These are phyloP conservation scores for Podospora pseudocomata DNA, from an alignment of 495 filamentous ascomycete species.

Conservation along the genomic window DNA sequence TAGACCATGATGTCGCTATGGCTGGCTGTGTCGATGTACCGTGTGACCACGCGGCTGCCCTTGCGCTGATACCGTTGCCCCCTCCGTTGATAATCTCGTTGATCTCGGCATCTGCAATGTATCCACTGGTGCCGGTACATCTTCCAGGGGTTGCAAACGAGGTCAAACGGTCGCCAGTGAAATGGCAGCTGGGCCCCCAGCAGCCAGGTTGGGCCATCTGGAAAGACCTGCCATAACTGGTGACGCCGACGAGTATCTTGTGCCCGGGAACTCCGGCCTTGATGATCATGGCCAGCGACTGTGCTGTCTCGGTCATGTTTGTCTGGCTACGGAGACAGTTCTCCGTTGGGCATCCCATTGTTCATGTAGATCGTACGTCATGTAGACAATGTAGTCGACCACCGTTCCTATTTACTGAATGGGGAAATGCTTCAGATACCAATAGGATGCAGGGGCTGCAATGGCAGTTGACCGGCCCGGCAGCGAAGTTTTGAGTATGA, in stretches of 20 bases:
- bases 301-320: conserved; percentile 43
- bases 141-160: no score
- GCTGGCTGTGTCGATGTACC: no score
- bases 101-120: no score
- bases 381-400: conserved; percentile 42
- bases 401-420: conserved; percentile 24
- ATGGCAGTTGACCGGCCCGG: conserved; percentile 12
- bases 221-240: not conserved
- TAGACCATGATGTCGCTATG: no score
- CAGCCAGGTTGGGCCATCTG: no score
- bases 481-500: no score
- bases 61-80: no score
- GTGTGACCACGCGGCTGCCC: no score
- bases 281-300: conserved; percentile 45
- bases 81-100: no score
- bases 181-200: no score
- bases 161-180: no score
- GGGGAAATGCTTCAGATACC: conserved; percentile 30
- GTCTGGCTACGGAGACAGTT: conserved; percentile 42
- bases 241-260: conserved; percentile 39
- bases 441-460: conserved; percentile 31
- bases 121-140: no score
- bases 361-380: conserved; percentile 27
- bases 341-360: conserved; percentile 18
- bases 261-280: conserved; percentile 45